Percentiles rank a stretch among this genome's conserved stretches.
These are phyloP conservation scores for Malus domestica DNA, from an alignment of 306 rosid species.

Conservation along the genomic window DNA sequence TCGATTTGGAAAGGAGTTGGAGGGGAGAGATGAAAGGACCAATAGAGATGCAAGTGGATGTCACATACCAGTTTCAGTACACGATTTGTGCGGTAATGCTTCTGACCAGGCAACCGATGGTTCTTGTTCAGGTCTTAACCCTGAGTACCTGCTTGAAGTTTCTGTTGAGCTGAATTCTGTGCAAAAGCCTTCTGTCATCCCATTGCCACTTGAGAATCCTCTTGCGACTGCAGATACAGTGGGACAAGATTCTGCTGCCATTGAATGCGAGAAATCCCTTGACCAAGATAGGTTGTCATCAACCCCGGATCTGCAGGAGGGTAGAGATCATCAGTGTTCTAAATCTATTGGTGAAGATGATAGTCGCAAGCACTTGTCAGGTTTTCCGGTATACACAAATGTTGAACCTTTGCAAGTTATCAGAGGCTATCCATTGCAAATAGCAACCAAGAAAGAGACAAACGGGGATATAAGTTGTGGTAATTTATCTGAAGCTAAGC, in stretches of 20 bases:
- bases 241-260: conserved; percentile 26
- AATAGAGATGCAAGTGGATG: conserved; percentile 29
- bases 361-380: conserved; percentile 19
- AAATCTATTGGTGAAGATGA: conserved; percentile 34
- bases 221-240: conserved; percentile 28
- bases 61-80: conserved; percentile 27
- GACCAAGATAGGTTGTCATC: conserved; percentile 46
- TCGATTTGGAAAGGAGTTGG: conserved; percentile 26
- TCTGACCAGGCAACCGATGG: conserved; percentile 30
- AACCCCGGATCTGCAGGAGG: conserved; percentile 34
- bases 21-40: conserved; percentile 21
- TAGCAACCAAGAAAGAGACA: conserved; percentile 36
- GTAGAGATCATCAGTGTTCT: conserved; percentile 23
- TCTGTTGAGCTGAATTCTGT: conserved; percentile 25
- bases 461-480: conserved; percentile 39
- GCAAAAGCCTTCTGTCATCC: conserved; percentile 26
- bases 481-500: conserved; percentile 22
- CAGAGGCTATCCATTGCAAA: conserved; percentile 43
- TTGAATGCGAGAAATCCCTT: conserved; percentile 31
- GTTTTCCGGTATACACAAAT: conserved; percentile 17
- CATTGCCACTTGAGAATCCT: conserved; percentile 25
- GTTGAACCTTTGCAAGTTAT: conserved; percentile 39
- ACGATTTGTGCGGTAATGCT: conserved; percentile 32
- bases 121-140: conserved; percentile 39
- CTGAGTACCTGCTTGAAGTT: conserved; percentile 26